A percentile compares a stretch with the other conserved stretches of the same genome.
phyloP scores from a whole-genome alignment of 352 stramenopile species.

The Pythium brachiatum region DNA sequence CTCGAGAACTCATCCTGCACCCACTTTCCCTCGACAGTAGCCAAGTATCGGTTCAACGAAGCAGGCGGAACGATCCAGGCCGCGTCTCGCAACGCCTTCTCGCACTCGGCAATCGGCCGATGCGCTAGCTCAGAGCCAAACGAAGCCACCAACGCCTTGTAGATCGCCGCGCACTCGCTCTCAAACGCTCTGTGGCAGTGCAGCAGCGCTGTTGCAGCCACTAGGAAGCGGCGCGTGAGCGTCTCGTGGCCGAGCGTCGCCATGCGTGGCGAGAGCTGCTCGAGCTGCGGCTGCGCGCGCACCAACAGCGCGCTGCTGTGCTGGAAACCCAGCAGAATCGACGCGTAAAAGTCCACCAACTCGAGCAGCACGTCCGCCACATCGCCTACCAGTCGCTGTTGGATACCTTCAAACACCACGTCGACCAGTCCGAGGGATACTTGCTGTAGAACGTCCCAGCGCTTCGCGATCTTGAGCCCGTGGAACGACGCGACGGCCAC shows the following conservation, averaged over 20 bases:
- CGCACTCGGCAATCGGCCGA: slow-evolving; percentile 16
- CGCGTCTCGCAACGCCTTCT: slow-evolving; percentile 37
- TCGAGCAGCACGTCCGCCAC: slow-evolving; percentile 18
- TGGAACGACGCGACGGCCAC: slow-evolving; percentile 58
- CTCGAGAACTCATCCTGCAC: slow-evolving; percentile 65
- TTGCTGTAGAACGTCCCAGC: slow-evolving; percentile 54
- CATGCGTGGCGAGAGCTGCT: slow-evolving; percentile 41
- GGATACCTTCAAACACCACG: slow-evolving; percentile 29
- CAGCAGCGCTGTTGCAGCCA: slow-evolving; percentile 46
- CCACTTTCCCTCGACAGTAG: slow-evolving; percentile 79
- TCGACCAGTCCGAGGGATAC: slow-evolving; percentile 43
- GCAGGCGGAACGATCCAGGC: slow-evolving; percentile 60
- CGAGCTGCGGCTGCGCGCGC: slow-evolving; percentile 40
- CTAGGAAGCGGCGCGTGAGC: slow-evolving; percentile 27
- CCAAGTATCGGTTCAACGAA: slow-evolving; percentile 42
- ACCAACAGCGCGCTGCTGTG: slow-evolving; percentile 63
- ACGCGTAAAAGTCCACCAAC: slow-evolving; percentile 46
- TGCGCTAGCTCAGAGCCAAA: slow-evolving; percentile 37
- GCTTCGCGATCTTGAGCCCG: slow-evolving; percentile 70
- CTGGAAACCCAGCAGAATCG: slow-evolving; percentile 76
- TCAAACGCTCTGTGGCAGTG: slow-evolving; percentile 74
- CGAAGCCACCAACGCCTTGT: slow-evolving; percentile 33
- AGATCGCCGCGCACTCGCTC: slow-evolving; percentile 42
- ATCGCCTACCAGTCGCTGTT: slow-evolving; percentile 31
- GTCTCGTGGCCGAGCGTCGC: slow-evolving; percentile 28